Evolutionary conservation across 2,329 filamentous ascomycete species (phyloP).

Genomic region (Aspergillus sp.): DNA sequence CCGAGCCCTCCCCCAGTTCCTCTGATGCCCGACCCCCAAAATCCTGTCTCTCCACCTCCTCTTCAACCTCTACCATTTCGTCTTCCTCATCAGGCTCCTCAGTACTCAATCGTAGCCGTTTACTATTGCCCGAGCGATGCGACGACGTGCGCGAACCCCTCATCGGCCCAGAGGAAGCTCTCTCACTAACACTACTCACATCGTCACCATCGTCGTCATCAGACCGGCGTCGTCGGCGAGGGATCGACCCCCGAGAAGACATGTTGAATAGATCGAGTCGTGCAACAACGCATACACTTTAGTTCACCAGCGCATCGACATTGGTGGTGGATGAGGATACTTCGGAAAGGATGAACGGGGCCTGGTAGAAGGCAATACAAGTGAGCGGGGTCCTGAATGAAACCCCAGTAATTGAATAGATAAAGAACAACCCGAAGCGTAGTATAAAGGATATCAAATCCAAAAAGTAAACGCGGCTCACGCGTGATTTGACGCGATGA

Average conservation of each 20-base stretch:
- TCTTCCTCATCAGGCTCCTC: background rate
- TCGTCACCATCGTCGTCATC: constrained; percentile 29
- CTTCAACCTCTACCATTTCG: background rate
- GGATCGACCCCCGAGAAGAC: constrained; percentile 27
- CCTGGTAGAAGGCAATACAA: no score
- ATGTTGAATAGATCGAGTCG: constrained; percentile 24
- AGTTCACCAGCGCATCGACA: constrained; percentile 6
- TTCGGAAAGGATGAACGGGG: background rate
- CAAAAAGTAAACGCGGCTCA: background rate
- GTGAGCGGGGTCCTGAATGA: no score
- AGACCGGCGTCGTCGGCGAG: constrained; percentile 32
- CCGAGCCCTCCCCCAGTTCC: background rate
- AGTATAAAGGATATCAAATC: background rate
- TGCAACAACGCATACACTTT: constrained; percentile 2
- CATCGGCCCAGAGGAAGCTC: constrained; percentile 14
- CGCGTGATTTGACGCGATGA: constrained; percentile 3
- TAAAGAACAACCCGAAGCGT: background rate
- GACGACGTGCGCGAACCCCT: background rate
- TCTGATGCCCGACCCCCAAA: no score
- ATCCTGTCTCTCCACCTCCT: background rate
- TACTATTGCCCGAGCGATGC: background rate
- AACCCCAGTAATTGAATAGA: background rate
- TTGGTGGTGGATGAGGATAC: background rate
- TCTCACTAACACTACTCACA: constrained; percentile 12
- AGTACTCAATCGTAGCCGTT: background rate